Percentiles rank a stretch among this genome's conserved stretches.
Evolutionary conservation across 2,329 filamentous ascomycete genomes (phyloP).

Genomic region (Hypoxylon sp.): DNA sequence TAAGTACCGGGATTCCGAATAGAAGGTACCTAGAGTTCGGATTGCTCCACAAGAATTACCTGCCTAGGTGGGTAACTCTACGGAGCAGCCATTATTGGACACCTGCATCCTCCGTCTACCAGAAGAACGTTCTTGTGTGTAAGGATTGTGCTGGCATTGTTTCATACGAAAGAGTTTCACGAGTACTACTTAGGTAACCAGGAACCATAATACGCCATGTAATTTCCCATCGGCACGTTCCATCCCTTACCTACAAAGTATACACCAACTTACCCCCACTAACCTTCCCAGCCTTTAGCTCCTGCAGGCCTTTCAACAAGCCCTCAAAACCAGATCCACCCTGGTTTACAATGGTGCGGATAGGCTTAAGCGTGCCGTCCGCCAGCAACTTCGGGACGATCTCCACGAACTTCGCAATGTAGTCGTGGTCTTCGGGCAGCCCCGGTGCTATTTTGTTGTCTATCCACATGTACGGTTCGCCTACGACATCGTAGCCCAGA

Average conservation of each 20-base stretch:
- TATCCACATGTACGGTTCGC: slow-evolving; percentile 53
- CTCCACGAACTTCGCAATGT: slow-evolving; percentile 56
- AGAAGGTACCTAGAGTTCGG: background rate
- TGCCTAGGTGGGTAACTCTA: background rate
- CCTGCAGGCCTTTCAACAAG: slow-evolving; percentile 56
- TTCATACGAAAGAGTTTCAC: background rate
- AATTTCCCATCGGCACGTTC: background rate
- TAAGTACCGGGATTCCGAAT: background rate
- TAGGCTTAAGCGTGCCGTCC: slow-evolving; percentile 57
- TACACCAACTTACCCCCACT: slow-evolving; percentile 64
- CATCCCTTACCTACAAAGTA: slow-evolving; percentile 53
- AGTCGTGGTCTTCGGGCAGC: slow-evolving; percentile 36
- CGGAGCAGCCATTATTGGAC: background rate
- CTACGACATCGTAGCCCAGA: slow-evolving; percentile 60
- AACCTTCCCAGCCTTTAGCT: slow-evolving; percentile 54
- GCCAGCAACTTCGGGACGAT: slow-evolving; percentile 54
- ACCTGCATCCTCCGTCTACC: background rate
- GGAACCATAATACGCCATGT: background rate
- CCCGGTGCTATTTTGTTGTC: background rate
- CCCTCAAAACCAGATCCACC: slow-evolving; percentile 54
- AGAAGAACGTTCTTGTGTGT: background rate
- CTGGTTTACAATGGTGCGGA: slow-evolving; percentile 54
- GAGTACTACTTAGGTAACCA: background rate
- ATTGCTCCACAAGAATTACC: background rate
- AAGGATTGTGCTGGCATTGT: background rate